Conservation (phyloP, 495 filamentous ascomycete genomes). For the Annulohypoxylon stygium region DNA sequence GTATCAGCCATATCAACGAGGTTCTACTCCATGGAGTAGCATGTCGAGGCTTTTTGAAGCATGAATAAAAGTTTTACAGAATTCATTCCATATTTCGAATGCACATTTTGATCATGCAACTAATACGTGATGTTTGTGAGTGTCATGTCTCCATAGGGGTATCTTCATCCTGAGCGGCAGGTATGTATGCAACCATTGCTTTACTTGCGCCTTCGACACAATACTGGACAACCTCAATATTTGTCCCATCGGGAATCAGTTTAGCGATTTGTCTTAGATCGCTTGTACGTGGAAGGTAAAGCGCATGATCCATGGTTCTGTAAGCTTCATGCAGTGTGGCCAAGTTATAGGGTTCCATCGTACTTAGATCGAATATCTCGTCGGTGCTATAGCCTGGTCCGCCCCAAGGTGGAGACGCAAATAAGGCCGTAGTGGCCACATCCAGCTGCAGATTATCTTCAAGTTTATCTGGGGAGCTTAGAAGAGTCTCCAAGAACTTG, state of each 20-base stretch:
- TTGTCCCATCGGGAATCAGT: conserved; percentile 59
- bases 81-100: conserved; percentile 1
- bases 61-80: conserved; percentile 16
- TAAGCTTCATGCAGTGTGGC: conserved; percentile 71
- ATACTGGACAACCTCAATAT: conserved; percentile 85
- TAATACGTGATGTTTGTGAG: background rate
- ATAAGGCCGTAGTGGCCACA: conserved; percentile 69
- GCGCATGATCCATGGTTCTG: conserved; percentile 65
- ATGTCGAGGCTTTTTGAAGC: conserved; percentile 22
- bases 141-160: conserved; percentile 31
- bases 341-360: conserved; percentile 89
- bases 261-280: conserved; percentile 85
- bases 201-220: conserved; percentile 93
- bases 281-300: conserved; percentile 91
- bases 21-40: conserved; percentile 27
- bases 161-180: conserved; percentile 47
- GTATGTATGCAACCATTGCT: conserved; percentile 69
- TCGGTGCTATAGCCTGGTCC: conserved; percentile 84
- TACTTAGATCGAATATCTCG: conserved; percentile 83
- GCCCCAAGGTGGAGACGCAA: conserved; percentile 96
- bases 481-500: conserved; percentile 55
- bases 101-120: background rate
- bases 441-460: conserved; percentile 55
- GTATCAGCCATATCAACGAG: background rate
- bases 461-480: conserved; percentile 42